These are phyloP conservation scores for Paraphaeosphaeria minitans DNA, from an alignment of 2,329 filamentous ascomycete genomes.

Conservation along the genomic window DNA sequence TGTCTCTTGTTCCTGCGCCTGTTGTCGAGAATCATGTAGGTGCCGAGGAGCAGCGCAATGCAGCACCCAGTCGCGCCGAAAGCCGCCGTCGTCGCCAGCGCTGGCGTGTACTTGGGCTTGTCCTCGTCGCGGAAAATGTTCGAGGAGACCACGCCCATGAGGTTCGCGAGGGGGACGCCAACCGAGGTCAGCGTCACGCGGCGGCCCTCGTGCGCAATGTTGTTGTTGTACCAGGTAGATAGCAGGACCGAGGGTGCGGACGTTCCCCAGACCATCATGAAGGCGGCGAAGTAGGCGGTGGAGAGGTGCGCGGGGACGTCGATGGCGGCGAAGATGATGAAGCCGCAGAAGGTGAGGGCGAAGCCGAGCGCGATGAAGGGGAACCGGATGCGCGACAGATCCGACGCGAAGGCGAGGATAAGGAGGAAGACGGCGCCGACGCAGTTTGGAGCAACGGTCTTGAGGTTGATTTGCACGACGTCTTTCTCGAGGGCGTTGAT, in stretches of 20 bases:
- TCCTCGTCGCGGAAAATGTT: constrained; percentile 71
- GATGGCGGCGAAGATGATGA: constrained; percentile 78
- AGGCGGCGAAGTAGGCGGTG: constrained; percentile 75
- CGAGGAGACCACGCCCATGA: constrained; percentile 73
- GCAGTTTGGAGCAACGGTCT: constrained; percentile 80
- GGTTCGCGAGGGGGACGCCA: constrained; percentile 74
- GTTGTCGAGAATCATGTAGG: constrained; percentile 71
- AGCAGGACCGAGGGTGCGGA: constrained; percentile 74
- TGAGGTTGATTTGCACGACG: constrained; percentile 74
- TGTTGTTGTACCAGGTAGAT: constrained; percentile 79
- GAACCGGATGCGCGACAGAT: constrained; percentile 68
- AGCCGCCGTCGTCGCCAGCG: constrained; percentile 66
- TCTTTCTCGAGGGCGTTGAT: constrained; percentile 58
- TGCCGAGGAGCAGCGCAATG: constrained; percentile 61
- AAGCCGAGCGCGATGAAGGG: constrained; percentile 78
- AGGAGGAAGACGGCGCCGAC: constrained; percentile 74
- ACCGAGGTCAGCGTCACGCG: constrained; percentile 73
- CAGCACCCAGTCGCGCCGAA: constrained; percentile 66
- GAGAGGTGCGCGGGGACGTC: constrained; percentile 64
- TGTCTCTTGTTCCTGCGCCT: constrained; percentile 61
- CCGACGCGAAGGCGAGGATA: constrained; percentile 72
- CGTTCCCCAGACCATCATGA: constrained; percentile 84
- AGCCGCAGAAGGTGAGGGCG: constrained; percentile 74
- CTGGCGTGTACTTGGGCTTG: constrained; percentile 69
- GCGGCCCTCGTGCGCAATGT: constrained; percentile 76